Conservation (phyloP, 176 grass and related monocot genomes). For the Oryza meyeriana region DNA sequence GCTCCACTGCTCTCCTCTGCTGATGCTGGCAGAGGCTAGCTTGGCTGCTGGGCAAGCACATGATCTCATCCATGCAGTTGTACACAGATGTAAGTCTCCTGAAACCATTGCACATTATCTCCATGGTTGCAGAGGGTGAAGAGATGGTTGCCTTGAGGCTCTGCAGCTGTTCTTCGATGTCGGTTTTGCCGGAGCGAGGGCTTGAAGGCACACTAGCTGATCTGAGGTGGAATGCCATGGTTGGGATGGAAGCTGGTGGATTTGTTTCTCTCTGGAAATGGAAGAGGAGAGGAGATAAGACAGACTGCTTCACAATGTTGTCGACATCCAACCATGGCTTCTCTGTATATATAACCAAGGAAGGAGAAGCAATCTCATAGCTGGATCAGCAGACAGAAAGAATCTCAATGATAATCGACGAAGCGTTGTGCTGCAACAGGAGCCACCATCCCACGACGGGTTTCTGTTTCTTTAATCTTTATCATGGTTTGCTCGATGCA, state of each 20-base stretch:
- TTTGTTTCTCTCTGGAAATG: conserved; percentile 11
- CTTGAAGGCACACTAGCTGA: conserved; percentile 31
- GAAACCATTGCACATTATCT: conserved; percentile 12
- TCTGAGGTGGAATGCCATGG: conserved; percentile 50
- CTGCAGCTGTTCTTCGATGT: conserved; percentile 20
- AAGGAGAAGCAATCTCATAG: background rate
- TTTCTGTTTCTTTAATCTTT: background rate
- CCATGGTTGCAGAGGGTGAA: background rate
- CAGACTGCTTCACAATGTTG: background rate
- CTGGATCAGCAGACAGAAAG: conserved; percentile 12
- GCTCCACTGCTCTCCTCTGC: conserved; percentile 41
- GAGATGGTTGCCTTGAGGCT: background rate
- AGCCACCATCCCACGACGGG: too few relatives aligned
- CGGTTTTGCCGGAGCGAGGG: background rate
- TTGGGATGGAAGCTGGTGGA: background rate
- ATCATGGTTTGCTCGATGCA: conserved; percentile 6
- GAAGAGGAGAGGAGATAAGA: conserved; percentile 18
- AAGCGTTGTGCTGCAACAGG: background rate
- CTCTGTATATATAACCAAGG: conserved; percentile 30
- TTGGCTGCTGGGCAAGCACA: conserved; percentile 38
- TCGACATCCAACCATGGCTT: conserved; percentile 5
- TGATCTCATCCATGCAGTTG: conserved; percentile 17
- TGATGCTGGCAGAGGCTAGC: conserved; percentile 13
- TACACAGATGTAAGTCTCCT: conserved; percentile 21
- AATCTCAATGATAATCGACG: conserved; percentile 8